Evolutionary conservation across 2,329 filamentous ascomycete genomes (phyloP), one percentile per base, ranked within the genome.

Genomic region (Periconia sp.): DNA sequence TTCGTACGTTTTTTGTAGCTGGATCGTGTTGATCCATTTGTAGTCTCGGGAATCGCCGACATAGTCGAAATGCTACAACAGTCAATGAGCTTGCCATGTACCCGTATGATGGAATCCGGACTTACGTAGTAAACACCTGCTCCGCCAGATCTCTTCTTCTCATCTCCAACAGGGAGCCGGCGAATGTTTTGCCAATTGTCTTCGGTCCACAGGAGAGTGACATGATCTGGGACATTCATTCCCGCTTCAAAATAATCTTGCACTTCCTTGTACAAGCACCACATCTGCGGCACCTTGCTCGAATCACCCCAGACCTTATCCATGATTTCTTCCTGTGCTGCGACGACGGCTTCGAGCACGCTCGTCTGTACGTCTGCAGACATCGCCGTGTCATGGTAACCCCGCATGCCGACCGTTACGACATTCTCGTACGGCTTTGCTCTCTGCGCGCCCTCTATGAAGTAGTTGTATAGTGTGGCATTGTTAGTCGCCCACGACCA

Each of bases 201-300:
- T 60, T 88, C 85, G 0, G 83, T 77, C 79, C 84, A 88, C 4
- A 88, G 73, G 17, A 88, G 72, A 2, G 83, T 88, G 19, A 88
- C 79, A 56, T 86, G 79, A 25, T 88, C 84, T 0, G 85, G 68
- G 64, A 87, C 78, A 2, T 72, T 69, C 60, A 88, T 76, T 2
- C 85, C 85, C 12, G 80, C 74, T 43, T 85, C 81, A 44, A 85
- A 82, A 62, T 89, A 88, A 5, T 80, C 79, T 67, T 86, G 84
- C 2, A 89, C 85, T 61, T 89, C 86, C 61, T 88, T 88, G 69
- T 89, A 89, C 48, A 89, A 69, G 55, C 84, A 87, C 85, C 86
- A 88, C 69, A 85, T 78, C 65, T 88, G 85, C 5, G 86, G 85
- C 0, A 85, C 78, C 2, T 76, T 70, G 4, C 75, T 78, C 51